A percentile compares a stretch with the other conserved stretches of the same genome.
phyloP scores from a whole-genome alignment of 768 basidiomycete genomes.

The Rhodotorula kratochvilovae region DNA sequence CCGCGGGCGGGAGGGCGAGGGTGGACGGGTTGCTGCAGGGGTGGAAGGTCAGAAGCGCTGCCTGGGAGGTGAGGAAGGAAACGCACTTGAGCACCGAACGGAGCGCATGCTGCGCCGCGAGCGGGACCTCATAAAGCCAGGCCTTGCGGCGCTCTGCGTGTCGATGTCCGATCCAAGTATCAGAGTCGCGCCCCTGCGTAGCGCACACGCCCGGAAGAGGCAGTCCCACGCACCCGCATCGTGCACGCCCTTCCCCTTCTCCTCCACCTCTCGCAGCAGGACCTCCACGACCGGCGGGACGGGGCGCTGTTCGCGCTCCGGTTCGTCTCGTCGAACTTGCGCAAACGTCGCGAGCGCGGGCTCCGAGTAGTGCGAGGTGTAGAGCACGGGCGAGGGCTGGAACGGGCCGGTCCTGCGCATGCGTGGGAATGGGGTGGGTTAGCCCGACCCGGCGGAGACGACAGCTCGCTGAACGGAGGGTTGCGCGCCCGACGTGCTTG shows the following conservation, averaged over 20 bases:
- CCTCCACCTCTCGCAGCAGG: slow-evolving; percentile 61
- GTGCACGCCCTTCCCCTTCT: slow-evolving; percentile 60
- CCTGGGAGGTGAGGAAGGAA: slow-evolving; percentile 28
- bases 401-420: slow-evolving; percentile 72
- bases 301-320: slow-evolving; percentile 47
- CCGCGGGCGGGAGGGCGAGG: neutral
- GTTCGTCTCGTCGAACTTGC: slow-evolving; percentile 35
- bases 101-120: slow-evolving; percentile 74
- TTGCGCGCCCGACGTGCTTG: too few species aligned
- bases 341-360: slow-evolving; percentile 18
- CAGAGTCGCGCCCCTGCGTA: too few species aligned
- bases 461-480: too few species aligned
- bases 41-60: neutral
- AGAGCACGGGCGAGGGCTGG: slow-evolving; percentile 76
- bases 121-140: slow-evolving; percentile 89
- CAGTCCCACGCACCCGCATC: slow-evolving; percentile 59
- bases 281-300: slow-evolving; percentile 71
- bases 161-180: too few species aligned
- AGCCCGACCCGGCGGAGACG: too few species aligned
- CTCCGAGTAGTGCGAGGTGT: slow-evolving; percentile 47
- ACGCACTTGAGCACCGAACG: slow-evolving; percentile 70
- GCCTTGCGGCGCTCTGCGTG: slow-evolving; percentile 74
- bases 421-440: neutral
- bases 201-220: too few species aligned
- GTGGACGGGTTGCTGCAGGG: neutral